Percentiles rank a stretch among this genome's conserved stretches.
Evolutionary conservation across 257 asterid species (phyloP).

Genomic region (Gynochthodes officinalis): DNA sequence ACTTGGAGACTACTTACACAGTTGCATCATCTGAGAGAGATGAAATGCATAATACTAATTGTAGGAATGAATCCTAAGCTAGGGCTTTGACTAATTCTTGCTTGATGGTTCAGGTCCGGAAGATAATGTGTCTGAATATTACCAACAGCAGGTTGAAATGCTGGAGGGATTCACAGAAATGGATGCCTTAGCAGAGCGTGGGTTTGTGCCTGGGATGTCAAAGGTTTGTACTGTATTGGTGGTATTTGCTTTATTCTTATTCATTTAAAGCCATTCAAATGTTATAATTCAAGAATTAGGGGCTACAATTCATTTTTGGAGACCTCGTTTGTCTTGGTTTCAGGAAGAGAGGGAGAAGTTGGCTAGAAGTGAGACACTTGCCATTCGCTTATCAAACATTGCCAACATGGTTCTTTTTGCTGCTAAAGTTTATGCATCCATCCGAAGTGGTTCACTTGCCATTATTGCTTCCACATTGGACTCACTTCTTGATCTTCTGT

Average conservation of each 20-base stretch:
- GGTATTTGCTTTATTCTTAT: neutral
- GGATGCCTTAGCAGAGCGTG: conserved; percentile 50
- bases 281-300: neutral
- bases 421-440: conserved; percentile 53
- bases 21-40: neutral
- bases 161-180: conserved; percentile 47
- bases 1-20: neutral
- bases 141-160: conserved; percentile 55
- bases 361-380: conserved; percentile 50
- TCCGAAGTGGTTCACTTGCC: conserved; percentile 50
- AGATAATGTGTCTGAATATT: conserved; percentile 45
- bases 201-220: conserved; percentile 49
- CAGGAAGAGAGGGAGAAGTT: conserved; percentile 49
- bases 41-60: neutral
- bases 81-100: neutral
- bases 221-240: conserved; percentile 31
- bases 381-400: conserved; percentile 47
- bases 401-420: conserved; percentile 55
- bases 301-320: neutral
- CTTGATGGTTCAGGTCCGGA: conserved; percentile 38
- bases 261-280: neutral
- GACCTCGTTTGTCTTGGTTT: conserved; percentile 12
- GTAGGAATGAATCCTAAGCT: neutral
- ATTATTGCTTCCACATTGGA: conserved; percentile 55
- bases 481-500: conserved; percentile 52